Conservation (phyloP, 768 basidiomycete species). For the Imleria badia region DNA sequence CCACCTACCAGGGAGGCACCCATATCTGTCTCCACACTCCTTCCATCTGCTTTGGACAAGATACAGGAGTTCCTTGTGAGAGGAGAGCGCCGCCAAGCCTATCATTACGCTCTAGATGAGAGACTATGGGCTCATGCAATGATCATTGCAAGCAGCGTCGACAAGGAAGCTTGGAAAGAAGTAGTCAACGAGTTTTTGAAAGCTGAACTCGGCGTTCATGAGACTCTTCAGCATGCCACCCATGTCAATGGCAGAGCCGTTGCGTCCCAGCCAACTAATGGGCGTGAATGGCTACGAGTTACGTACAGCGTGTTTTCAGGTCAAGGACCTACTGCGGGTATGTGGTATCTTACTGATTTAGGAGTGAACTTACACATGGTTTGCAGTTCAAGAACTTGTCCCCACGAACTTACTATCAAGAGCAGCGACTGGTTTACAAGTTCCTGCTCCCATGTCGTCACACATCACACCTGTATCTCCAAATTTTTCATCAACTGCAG, state of each 20-base stretch:
- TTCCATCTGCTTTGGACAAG: constrained; percentile 65
- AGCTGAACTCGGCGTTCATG: constrained; percentile 60
- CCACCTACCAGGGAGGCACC: constrained; percentile 45
- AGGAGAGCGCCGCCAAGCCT: constrained; percentile 85
- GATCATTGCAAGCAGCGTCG: constrained; percentile 89
- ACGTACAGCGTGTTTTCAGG: constrained; percentile 85
- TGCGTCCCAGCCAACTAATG: constrained; percentile 36
- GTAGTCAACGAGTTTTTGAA: constrained; percentile 83
- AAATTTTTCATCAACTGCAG: constrained; percentile 50
- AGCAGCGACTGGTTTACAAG: constrained; percentile 38
- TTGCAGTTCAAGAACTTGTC: constrained; percentile 70
- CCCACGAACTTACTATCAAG: constrained; percentile 55
- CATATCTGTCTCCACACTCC: constrained; percentile 58
- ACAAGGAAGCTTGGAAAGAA: constrained; percentile 92
- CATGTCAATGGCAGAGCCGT: constrained; percentile 21
- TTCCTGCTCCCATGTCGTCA: constrained; percentile 32
- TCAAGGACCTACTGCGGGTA: constrained; percentile 75
- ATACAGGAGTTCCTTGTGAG: constrained; percentile 78
- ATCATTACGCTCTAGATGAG: constrained; percentile 84
- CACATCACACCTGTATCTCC: constrained; percentile 62
- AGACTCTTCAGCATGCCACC: constrained; percentile 18
- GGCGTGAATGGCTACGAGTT: constrained; percentile 72
- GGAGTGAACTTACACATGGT: constrained; percentile 3
- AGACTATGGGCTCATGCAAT: constrained; percentile 95
- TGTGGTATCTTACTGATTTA: constrained; percentile 6